phyloP scores from a whole-genome alignment of 31 red algal genomes.

The Odonthalia washingtoniensis region DNA sequence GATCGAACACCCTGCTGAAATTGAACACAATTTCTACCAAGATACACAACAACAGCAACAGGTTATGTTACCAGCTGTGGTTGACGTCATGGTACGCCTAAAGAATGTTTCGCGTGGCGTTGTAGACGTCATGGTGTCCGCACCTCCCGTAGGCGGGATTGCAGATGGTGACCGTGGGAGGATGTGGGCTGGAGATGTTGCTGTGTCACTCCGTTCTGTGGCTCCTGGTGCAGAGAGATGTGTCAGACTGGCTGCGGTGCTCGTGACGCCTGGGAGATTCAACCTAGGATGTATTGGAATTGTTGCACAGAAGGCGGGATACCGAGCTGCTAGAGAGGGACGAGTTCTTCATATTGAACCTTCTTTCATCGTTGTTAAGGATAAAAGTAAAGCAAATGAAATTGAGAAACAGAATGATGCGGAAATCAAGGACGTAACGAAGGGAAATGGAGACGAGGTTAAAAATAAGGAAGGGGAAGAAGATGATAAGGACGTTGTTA shows the following conservation, averaged over 20 bases:
- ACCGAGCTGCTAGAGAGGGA: background rate
- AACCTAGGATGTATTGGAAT: conserved; percentile 59
- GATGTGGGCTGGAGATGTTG: conserved; percentile 66
- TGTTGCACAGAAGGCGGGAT: conserved; percentile 45
- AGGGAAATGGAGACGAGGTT: background rate
- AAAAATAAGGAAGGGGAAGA: background rate
- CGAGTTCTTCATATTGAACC: conserved; percentile 27
- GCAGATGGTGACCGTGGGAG: conserved; percentile 68
- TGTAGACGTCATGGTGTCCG: conserved; percentile 59
- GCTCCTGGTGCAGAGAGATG: conserved; percentile 60
- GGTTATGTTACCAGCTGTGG: conserved; percentile 30
- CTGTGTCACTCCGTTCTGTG: conserved; percentile 59
- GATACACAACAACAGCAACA: background rate
- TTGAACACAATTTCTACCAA: conserved; percentile 66
- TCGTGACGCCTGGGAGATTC: conserved; percentile 50
- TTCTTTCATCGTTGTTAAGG: conserved; percentile 13
- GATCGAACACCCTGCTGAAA: conserved; percentile 20
- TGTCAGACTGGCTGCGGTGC: conserved; percentile 44
- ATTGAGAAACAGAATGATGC: background rate
- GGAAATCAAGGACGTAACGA: background rate
- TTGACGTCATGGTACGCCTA: conserved; percentile 51
- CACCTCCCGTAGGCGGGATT: conserved; percentile 47
- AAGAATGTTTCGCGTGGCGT: conserved; percentile 45
- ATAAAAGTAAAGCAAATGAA: background rate
- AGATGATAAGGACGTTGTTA: background rate